A percentile compares a stretch with the other conserved stretches of the same genome.
Conservation (phyloP, 1,139 yeast genomes). For the Candida sanyaensis region DNA sequence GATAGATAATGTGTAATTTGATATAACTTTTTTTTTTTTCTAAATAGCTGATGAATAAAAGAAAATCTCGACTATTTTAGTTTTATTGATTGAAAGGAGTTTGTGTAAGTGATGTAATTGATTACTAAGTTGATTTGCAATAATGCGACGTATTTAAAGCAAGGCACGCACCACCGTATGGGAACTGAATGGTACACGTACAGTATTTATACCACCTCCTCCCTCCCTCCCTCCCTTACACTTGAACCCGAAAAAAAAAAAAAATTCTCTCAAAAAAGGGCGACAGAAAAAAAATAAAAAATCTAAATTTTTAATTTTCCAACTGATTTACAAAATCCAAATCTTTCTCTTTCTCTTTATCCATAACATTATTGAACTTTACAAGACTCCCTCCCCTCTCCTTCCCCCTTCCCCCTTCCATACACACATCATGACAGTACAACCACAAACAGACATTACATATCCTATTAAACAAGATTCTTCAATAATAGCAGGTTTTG, state of each 20-base stretch:
- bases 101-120: not conserved
- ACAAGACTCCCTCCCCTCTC: too few relatives aligned
- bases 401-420: too few relatives aligned
- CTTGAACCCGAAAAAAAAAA: not conserved
- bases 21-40: not conserved
- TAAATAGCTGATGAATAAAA: not conserved
- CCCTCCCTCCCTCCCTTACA: too few relatives aligned
- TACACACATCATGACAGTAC: constrained; percentile 1
- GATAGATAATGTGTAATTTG: not conserved
- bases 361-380: too few relatives aligned
- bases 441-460: constrained; percentile 30
- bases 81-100: too few relatives aligned
- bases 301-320: too few relatives aligned
- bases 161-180: too few relatives aligned
- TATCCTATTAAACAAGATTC: constrained; percentile 65
- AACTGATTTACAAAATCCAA: not conserved
- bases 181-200: too few relatives aligned
- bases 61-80: not conserved
- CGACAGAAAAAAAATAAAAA: not conserved
- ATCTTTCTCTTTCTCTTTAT: too few relatives aligned
- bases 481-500: constrained; percentile 81
- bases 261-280: not conserved
- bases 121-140: not conserved
- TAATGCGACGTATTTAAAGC: too few relatives aligned
- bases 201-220: too few relatives aligned